Percentiles rank a stretch among this genome's conserved stretches.
Conservation (phyloP, 805 yeast species). For the Ogataea paradorogensis region DNA sequence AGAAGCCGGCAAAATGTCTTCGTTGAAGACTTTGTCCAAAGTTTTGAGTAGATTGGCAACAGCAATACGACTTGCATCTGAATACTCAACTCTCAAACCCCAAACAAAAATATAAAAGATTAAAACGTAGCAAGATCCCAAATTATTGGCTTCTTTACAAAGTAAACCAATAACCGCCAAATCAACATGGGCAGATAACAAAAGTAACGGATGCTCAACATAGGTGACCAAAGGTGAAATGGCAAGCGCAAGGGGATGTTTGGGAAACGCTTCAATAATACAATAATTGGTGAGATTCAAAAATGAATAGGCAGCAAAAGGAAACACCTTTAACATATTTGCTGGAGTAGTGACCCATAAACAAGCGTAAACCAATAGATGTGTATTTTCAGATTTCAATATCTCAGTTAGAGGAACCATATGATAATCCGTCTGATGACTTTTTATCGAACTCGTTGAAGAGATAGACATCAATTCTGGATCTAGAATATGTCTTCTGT, state of each 20-base stretch:
- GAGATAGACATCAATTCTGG: slow-evolving; percentile 12
- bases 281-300: slow-evolving; percentile 36
- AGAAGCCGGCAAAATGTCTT: slow-evolving; percentile 15
- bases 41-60: slow-evolving; percentile 23
- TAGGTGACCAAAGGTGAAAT: slow-evolving; percentile 37
- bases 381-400: slow-evolving; percentile 41
- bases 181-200: slow-evolving; percentile 39
- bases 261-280: slow-evolving; percentile 34
- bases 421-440: slow-evolving; percentile 8
- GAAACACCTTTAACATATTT: slow-evolving; percentile 36
- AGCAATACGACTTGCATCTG: slow-evolving; percentile 34
- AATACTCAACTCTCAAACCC: slow-evolving; percentile 38
- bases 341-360: slow-evolving; percentile 37
- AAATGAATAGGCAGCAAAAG: slow-evolving; percentile 41
- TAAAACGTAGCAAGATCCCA: slow-evolving; percentile 31
- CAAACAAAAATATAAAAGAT: slow-evolving; percentile 36
- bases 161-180: slow-evolving; percentile 32
- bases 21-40: slow-evolving; percentile 22
- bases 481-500: slow-evolving; percentile 25
- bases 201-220: slow-evolving; percentile 37
- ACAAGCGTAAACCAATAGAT: slow-evolving; percentile 35
- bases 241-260: slow-evolving; percentile 32
- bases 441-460: slow-evolving; percentile 4
- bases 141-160: slow-evolving; percentile 26
- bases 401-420: slow-evolving; percentile 34